These are phyloP conservation scores for Leptomonas seymouri DNA, from an alignment of 208 protist genomes.

Conservation along the genomic window DNA sequence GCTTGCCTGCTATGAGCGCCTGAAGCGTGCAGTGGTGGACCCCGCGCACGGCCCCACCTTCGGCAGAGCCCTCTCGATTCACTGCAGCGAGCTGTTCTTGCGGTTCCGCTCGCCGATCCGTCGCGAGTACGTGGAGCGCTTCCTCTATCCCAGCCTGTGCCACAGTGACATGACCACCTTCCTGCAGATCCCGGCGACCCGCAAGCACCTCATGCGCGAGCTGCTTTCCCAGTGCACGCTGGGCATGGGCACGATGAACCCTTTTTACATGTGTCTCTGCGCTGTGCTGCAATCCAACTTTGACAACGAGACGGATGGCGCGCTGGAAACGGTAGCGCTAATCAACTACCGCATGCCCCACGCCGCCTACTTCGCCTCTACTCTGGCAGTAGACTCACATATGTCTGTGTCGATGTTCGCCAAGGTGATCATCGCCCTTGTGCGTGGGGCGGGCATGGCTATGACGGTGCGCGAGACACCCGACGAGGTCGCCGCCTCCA, in stretches of 20 bases:
- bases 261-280: conserved; percentile 90
- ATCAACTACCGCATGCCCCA: conserved; percentile 91
- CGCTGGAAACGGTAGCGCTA: conserved; percentile 76
- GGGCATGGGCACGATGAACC: conserved; percentile 68
- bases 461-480: conserved; percentile 76
- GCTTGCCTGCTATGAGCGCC: conserved; percentile 88
- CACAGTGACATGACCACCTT: conserved; percentile 77
- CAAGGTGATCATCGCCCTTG: conserved; percentile 84
- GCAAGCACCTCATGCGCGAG: conserved; percentile 72
- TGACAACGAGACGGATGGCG: conserved; percentile 84
- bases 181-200: conserved; percentile 69
- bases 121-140: conserved; percentile 90
- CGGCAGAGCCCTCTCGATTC: conserved; percentile 80
- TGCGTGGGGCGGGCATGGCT: conserved; percentile 80
- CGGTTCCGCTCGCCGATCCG: conserved; percentile 89
- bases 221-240: conserved; percentile 81
- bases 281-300: conserved; percentile 80
- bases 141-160: conserved; percentile 87
- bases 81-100: conserved; percentile 89
- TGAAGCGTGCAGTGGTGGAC: conserved; percentile 76
- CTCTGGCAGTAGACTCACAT: conserved; percentile 81
- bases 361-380: conserved; percentile 86
- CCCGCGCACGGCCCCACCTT: conserved; percentile 68
- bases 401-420: conserved; percentile 92
- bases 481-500: conserved; percentile 76